Evolutionary conservation across 2,329 filamentous ascomycete genomes (phyloP).

Genomic region (Aspergillus fumigatiaffinis): DNA sequence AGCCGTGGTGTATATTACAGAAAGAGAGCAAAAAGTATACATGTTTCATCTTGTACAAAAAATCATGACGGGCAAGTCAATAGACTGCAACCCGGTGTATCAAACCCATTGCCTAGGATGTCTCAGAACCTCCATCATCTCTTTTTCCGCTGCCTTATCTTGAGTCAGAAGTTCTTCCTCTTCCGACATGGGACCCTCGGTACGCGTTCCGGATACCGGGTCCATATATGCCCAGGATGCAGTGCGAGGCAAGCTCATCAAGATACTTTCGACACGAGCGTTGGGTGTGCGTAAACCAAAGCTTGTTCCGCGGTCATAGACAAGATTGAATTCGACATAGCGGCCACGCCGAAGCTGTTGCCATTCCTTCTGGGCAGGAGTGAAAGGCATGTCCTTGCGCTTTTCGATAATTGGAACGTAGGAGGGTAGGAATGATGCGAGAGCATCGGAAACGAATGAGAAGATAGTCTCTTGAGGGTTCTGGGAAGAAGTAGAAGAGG

Average conservation of each 20-base stretch:
- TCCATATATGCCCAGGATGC: conserved; percentile 97
- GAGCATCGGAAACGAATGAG: conserved; percentile 78
- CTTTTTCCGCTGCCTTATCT: conserved; percentile 58
- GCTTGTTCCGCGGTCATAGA: conserved; percentile 90
- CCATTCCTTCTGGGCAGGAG: conserved; percentile 85
- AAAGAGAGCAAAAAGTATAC: background rate
- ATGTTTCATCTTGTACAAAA: background rate
- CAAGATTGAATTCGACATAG: conserved; percentile 98
- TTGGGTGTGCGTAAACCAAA: conserved; percentile 93
- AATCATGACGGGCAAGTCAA: background rate
- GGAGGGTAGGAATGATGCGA: conserved; percentile 81
- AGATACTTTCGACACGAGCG: conserved; percentile 87
- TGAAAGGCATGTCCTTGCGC: conserved; percentile 89
- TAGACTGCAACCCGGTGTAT: background rate
- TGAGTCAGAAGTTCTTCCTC: conserved; percentile 33
- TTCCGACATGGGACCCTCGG: conserved; percentile 46
- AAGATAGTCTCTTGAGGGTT: conserved; percentile 88
- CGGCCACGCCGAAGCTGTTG: conserved; percentile 91
- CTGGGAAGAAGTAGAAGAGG: conserved; percentile 51
- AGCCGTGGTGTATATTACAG: background rate
- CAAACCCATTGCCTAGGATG: conserved; percentile 61
- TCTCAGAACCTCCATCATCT: conserved; percentile 68
- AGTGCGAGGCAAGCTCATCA: conserved; percentile 94
- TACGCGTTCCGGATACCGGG: conserved; percentile 44
- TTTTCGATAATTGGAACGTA: conserved; percentile 86